Base-by-base conservation (phyloP, 768 basidiomycete species). In the Rhizopogon vinicolor region DNA sequence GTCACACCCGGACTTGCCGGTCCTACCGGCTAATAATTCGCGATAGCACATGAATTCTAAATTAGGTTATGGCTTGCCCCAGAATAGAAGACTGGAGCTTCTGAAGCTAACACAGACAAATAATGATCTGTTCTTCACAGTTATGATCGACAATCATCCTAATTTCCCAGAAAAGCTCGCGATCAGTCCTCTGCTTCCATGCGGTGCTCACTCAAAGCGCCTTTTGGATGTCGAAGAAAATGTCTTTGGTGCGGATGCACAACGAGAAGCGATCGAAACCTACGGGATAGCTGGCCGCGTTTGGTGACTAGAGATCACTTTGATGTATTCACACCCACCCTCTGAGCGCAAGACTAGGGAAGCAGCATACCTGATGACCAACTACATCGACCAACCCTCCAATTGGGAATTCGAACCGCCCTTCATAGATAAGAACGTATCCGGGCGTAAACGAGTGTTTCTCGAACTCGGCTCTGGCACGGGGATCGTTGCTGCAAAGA, bases 201-300 rank as follows among this genome's bases (percentile, higher is more conserved):
- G 2, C 13, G 13, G 16, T 9, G 6, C 33, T 22, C 14, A 22
- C 13, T 37, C 7, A 4, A 22, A 19, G 19, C 9, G 8, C 5
- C 14, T 35, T 16, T 1, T 14, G 13, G 7, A 35, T 35, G 19
- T 33, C 19, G 18, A 35, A 9, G n/a, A 49, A 35, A 7, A 18
- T 49, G 46, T 22, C 2, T 75, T 78, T 37, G 66, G 70, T 28
- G 56, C 59, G 19, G 61, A 60, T 45, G 72, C 70, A 44, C 88
- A 89, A 67, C 72, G 72, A 54, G 67, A 75, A 14, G 82, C 87
- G 5, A 93, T 93, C 52, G 69, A 75, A 14, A 74, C 73, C 60
- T 92, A 87, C 65, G 91, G 91, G 5, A 93, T 94, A 54, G 92
- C 91, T 7, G 89, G 91, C 33, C 77, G 89, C 69, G 84, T 94